These are phyloP conservation scores for Catunica adiposa DNA, from an alignment of 2,329 filamentous ascomycete species.

Conservation along the genomic window DNA sequence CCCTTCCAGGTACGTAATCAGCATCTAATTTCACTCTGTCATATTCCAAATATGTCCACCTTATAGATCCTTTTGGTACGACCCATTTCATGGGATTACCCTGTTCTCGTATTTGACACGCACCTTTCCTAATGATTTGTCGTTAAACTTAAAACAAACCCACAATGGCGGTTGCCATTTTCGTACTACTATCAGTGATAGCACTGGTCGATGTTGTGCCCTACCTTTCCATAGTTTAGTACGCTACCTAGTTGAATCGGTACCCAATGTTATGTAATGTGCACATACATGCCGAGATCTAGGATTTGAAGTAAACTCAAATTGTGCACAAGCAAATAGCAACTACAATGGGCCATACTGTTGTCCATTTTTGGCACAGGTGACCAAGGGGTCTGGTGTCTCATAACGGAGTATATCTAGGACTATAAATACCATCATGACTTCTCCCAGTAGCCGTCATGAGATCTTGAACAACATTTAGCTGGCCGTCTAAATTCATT, in stretches of 20 bases:
- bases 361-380: no score
- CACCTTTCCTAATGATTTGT: background rate
- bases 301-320: no score
- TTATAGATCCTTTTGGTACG: background rate
- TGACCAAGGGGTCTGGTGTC: no score
- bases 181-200: background rate
- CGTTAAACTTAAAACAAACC: background rate
- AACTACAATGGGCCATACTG: no score
- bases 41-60: background rate
- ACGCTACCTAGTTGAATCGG: background rate
- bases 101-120: background rate
- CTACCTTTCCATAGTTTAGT: no score
- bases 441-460: no score
- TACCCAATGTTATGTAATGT: background rate
- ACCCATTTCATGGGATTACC: background rate
- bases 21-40: background rate
- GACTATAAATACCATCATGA: no score
- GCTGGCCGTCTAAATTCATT: no score
- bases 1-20: conserved; percentile 8
- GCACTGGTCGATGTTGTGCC: background rate
- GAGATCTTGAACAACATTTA: no score
- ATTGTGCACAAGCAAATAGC: no score
- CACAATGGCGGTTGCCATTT: conserved; percentile 1
- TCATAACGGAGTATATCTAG: no score
- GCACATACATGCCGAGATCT: background rate